Percentiles rank a stretch among this genome's conserved stretches.
phyloP scores from a whole-genome alignment of 2,329 filamentous ascomycete genomes.

The Sphaerulina populicola region DNA sequence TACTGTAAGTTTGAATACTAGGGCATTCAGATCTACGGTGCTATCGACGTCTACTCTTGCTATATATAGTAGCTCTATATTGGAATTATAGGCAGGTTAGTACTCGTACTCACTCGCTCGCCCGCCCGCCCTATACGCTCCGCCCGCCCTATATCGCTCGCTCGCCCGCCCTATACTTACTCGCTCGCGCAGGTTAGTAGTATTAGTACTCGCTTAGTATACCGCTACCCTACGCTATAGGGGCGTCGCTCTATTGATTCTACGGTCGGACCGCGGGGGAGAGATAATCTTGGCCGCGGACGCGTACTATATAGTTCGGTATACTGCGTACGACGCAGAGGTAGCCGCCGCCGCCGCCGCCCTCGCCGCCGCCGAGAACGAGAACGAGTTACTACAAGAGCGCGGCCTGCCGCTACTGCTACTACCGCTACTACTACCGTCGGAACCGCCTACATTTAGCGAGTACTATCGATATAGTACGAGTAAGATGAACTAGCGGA shows the following conservation, averaged over 20 bases:
- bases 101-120: too few species aligned
- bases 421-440: too few species aligned
- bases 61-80: neutral
- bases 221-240: neutral
- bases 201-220: neutral
- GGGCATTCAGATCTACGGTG: neutral
- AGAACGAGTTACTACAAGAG: neutral
- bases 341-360: too few species aligned
- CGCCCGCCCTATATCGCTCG: too few species aligned
- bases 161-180: too few species aligned
- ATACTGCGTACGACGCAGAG: neutral
- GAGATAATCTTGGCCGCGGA: neutral
- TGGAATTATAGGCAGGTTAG: neutral
- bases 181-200: too few species aligned
- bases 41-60: neutral
- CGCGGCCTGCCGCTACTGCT: too few species aligned
- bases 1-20: neutral
- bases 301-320: neutral
- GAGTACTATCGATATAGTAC: too few species aligned
- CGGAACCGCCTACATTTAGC: too few species aligned
- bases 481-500: too few species aligned
- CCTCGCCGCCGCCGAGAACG: too few species aligned
- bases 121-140: too few species aligned
- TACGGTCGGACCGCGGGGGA: neutral
- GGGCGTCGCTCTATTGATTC: neutral